Percentiles rank a stretch among this genome's conserved stretches.
Conservation (phyloP, 2,329 filamentous ascomycete genomes). For the Colletotrichum sansevieriae region DNA sequence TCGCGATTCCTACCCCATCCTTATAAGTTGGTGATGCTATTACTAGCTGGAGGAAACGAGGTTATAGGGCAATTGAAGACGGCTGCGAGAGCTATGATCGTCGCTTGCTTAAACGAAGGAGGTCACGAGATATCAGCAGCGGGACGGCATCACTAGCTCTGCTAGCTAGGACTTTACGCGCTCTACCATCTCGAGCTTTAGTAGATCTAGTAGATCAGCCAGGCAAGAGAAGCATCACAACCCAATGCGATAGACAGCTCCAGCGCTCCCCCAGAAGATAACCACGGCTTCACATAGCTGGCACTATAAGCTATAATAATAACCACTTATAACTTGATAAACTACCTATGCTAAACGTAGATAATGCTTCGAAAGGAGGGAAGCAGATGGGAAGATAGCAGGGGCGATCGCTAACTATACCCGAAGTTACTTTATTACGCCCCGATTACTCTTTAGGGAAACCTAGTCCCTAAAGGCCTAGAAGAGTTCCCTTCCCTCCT, state of each 20-base stretch:
- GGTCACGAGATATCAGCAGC: not conserved
- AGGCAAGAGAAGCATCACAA: too few relatives aligned
- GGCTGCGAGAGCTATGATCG: not conserved
- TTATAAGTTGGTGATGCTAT: not conserved
- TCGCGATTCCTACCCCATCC: slow-evolving; percentile 12
- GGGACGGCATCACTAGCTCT: not conserved
- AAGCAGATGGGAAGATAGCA: too few relatives aligned
- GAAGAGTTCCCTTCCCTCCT: slow-evolving; percentile 4
- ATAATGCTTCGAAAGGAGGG: too few relatives aligned
- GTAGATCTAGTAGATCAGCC: too few relatives aligned
- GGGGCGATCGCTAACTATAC: not conserved
- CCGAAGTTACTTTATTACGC: not conserved
- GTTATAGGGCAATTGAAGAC: not conserved
- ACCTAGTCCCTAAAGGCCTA: not conserved
- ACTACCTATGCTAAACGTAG: too few relatives aligned
- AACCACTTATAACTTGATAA: too few relatives aligned
- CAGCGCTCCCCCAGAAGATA: too few relatives aligned
- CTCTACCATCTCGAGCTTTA: not conserved
- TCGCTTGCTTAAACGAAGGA: not conserved
- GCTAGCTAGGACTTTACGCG: slow-evolving; percentile 14
- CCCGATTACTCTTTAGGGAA: not conserved
- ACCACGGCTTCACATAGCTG: too few relatives aligned
- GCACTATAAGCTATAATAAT: too few relatives aligned
- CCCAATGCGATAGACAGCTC: too few relatives aligned
- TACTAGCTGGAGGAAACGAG: not conserved